A percentile compares a stretch with the other conserved stretches of the same genome.
Evolutionary conservation across 2,329 filamentous ascomycete genomes (phyloP).

Genomic region (Diaporthe sp.): DNA sequence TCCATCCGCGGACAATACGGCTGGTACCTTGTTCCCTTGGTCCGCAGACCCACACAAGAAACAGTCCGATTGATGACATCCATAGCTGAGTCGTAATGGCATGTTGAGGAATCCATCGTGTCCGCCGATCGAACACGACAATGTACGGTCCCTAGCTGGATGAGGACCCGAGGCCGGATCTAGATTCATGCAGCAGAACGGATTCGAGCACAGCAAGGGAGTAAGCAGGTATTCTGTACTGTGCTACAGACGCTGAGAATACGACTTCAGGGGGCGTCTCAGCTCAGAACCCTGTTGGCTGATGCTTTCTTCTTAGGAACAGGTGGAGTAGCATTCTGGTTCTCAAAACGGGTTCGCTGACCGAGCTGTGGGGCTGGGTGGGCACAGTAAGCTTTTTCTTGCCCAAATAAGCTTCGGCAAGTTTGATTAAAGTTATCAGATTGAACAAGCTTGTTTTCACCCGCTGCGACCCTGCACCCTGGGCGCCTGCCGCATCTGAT

Average conservation of each 20-base stretch:
- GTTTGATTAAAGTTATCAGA: slow-evolving; percentile 29
- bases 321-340: background rate
- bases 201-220: no score
- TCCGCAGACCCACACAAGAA: background rate
- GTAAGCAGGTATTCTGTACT: background rate
- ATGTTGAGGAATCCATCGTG: background rate
- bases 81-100: background rate
- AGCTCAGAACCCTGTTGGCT: background rate
- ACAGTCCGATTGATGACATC: background rate
- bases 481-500: background rate
- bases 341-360: background rate
- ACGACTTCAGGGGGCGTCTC: no score
- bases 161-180: slow-evolving; percentile 4
- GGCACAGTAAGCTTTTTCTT: slow-evolving; percentile 11
- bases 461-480: background rate
- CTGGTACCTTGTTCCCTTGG: background rate
- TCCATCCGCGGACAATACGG: background rate
- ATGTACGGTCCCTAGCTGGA: background rate
- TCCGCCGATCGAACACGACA: background rate
- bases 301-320: background rate
- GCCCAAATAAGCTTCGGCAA: slow-evolving; percentile 2
- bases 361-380: background rate
- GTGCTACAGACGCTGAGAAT: background rate
- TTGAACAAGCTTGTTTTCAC: background rate
- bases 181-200: background rate